These are phyloP conservation scores for Tylopilus intermedius DNA, from an alignment of 768 basidiomycete genomes.

Conservation along the genomic window DNA sequence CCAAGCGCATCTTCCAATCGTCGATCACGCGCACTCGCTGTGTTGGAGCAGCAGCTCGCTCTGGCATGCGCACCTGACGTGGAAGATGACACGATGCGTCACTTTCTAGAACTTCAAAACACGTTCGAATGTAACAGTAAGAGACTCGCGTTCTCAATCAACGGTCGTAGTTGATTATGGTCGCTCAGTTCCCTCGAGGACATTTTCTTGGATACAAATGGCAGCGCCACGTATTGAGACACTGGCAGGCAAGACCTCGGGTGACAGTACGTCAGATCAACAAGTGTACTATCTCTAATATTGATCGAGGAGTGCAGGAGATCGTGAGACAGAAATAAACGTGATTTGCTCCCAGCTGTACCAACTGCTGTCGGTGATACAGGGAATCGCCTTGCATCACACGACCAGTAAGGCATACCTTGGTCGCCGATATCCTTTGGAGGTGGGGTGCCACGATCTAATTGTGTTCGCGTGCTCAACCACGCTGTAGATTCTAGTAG, in stretches of 20 bases:
- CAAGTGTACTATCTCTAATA: neutral
- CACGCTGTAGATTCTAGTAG: slow-evolving; percentile 57
- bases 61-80: slow-evolving; percentile 41
- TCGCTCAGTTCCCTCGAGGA: slow-evolving; percentile 58
- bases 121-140: slow-evolving; percentile 80
- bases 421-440: slow-evolving; percentile 60
- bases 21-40: slow-evolving; percentile 51
- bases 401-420: slow-evolving; percentile 61
- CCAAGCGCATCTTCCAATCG: slow-evolving; percentile 48
- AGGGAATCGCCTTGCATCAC: slow-evolving; percentile 74
- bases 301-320: slow-evolving; percentile 27
- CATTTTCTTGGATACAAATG: slow-evolving; percentile 57
- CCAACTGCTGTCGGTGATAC: slow-evolving; percentile 63
- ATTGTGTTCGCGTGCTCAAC: slow-evolving; percentile 5
- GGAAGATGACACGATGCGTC: slow-evolving; percentile 41
- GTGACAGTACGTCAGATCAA: slow-evolving; percentile 35
- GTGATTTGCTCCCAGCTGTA: slow-evolving; percentile 49
- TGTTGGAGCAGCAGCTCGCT: slow-evolving; percentile 53
- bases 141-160: slow-evolving; percentile 21
- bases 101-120: slow-evolving; percentile 65
- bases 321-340: slow-evolving; percentile 44
- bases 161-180: slow-evolving; percentile 6
- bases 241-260: slow-evolving; percentile 40
- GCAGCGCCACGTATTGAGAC: slow-evolving; percentile 49
- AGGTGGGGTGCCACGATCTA: slow-evolving; percentile 39